Base-by-base conservation (phyloP, 768 basidiomycete species). In the Termitomyces sp. region DNA sequence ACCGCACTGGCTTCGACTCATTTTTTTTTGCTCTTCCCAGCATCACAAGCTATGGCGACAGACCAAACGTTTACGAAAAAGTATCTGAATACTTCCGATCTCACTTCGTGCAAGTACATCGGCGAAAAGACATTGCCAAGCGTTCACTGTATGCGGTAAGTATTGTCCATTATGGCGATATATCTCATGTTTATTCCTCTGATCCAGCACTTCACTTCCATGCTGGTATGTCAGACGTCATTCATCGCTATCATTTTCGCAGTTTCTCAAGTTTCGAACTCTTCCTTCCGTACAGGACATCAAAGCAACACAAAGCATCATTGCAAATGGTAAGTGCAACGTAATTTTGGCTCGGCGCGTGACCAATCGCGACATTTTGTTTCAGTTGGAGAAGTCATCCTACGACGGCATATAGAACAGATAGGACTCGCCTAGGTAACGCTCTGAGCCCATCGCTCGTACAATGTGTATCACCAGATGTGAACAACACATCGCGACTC, bases 61-160 rank as follows among this genome's bases (percentile, higher is more conserved):
- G 89, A 23, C 77, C 85, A 32, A 91, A 92, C 61, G 81, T 79
- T 51, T 89, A 76, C 67, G 81, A 86, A 62, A 79, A 79, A 19
- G 90, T 86, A 16, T 79, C 89, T 37, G 80, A 84, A 49, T 92
- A 93, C 63, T 92, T 93, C 75, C 81, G 83, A n/a, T 80, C 86
- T n/a, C 91, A 92, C 67, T 93, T 93, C 65, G 72, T 84, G 27
- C 87, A 89, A 59, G 84, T 84, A 11, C 88, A 92, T 67, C 78
- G 80, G 63, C 79, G 81, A 60, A 84, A 85, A 58, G 87, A 89
- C 64, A 70, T 73, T 30, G 76, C 77, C 17, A 76, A 76, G 55
- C 78, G 89, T 43, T 78, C 78, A 47, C 73, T 91, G 17, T 90
- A 83, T 66, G 77, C 82, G 46, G 86, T 88, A 63, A 68, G 86